Percentiles rank a stretch among this genome's conserved stretches.
These are phyloP conservation scores for Colletotrichum sp. DNA, from an alignment of 2,329 filamentous ascomycete species.

Conservation along the genomic window DNA sequence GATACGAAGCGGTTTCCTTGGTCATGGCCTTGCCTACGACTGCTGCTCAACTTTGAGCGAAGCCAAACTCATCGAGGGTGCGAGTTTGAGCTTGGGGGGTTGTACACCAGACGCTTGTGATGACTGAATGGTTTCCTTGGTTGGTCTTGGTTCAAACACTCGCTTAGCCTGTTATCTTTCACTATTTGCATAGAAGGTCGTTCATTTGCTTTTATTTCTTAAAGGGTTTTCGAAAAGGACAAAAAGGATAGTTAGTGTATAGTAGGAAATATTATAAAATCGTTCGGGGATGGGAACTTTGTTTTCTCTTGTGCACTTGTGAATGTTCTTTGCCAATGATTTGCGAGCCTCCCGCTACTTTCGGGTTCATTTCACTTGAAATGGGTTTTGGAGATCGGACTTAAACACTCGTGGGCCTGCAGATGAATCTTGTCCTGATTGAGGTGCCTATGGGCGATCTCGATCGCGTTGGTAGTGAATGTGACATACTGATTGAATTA, in stretches of 20 bases:
- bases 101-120: neutral
- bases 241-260: neutral
- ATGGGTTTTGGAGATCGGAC: neutral
- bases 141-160: neutral
- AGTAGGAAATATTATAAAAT: neutral
- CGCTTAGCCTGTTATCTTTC: neutral
- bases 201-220: neutral
- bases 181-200: neutral
- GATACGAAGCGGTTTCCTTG: neutral
- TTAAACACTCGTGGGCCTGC: neutral
- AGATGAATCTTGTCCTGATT: fast-evolving
- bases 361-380: neutral
- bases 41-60: neutral
- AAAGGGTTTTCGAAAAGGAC: neutral
- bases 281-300: neutral
- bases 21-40: neutral
- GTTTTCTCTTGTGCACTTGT: neutral
- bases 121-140: neutral
- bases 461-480: too few relatives aligned
- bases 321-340: neutral
- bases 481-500: fast-evolving
- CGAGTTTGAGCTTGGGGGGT: neutral
- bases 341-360: neutral
- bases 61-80: neutral
- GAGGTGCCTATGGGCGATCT: fast-evolving